Conservation (phyloP, 305 asterid genomes). For the Salvia sclarea region DNA sequence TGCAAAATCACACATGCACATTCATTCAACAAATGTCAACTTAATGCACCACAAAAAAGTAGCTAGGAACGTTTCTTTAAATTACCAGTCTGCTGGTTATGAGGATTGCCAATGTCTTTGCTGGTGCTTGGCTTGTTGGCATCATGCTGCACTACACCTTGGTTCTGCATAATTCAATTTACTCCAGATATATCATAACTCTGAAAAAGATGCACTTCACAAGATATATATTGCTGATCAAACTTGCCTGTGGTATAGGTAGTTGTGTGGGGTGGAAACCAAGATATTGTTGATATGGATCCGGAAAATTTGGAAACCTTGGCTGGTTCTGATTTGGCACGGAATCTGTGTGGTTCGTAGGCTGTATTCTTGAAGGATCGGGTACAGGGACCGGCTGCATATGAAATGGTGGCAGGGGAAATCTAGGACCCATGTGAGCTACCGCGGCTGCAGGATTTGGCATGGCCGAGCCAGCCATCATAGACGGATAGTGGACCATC, state of each 20-base stretch:
- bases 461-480: constrained; percentile 53
- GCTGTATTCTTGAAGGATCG: constrained; percentile 51
- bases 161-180: constrained; percentile 54
- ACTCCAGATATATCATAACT: background rate
- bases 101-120: constrained; percentile 46
- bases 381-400: constrained; percentile 47
- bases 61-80: constrained; percentile 21
- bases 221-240: background rate
- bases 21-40: background rate
- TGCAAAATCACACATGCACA: constrained; percentile 19
- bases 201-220: background rate
- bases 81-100: constrained; percentile 57
- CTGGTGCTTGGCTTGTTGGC: constrained; percentile 45
- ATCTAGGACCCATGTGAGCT: constrained; percentile 58
- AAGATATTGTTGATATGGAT: constrained; percentile 65
- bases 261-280: constrained; percentile 56
- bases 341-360: constrained; percentile 45
- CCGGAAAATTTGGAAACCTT: constrained; percentile 43
- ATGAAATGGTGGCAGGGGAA: constrained; percentile 56
- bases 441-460: constrained; percentile 50
- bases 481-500: constrained; percentile 58
- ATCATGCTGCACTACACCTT: constrained; percentile 39
- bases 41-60: background rate
- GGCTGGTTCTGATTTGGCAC: constrained; percentile 46
- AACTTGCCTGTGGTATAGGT: constrained; percentile 55